These are phyloP conservation scores for Trichoderma atroviride DNA, from an alignment of 2,329 filamentous ascomycete species.

Conservation along the genomic window DNA sequence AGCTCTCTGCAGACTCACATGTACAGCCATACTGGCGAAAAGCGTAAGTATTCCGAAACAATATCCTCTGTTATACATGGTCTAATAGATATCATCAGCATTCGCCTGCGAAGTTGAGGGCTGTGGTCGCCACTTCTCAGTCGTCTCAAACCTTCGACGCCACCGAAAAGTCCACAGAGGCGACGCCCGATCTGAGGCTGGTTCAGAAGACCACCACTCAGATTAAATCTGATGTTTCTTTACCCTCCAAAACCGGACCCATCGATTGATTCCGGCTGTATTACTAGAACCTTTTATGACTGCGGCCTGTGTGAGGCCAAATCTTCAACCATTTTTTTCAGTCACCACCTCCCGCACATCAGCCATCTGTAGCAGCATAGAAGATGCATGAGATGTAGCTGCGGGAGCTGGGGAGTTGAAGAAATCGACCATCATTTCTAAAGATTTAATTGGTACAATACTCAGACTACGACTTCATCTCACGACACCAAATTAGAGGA, in stretches of 20 bases:
- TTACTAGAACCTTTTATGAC: slow-evolving; percentile 17
- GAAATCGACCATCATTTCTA: slow-evolving; percentile 15
- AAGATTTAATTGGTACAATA: slow-evolving; percentile 21
- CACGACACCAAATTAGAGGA: slow-evolving; percentile 28
- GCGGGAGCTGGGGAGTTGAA: not conserved
- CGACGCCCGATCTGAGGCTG: slow-evolving; percentile 64
- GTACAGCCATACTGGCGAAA: slow-evolving; percentile 98
- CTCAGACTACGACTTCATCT: slow-evolving; percentile 25
- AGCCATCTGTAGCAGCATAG: slow-evolving; percentile 25
- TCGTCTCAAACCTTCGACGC: slow-evolving; percentile 90
- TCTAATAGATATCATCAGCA: slow-evolving; percentile 54
- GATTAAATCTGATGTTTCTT: slow-evolving; percentile 46
- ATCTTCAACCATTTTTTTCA: slow-evolving; percentile 1
- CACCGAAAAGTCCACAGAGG: slow-evolving; percentile 92
- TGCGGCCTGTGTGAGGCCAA: slow-evolving; percentile 3
- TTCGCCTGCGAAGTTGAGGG: slow-evolving; percentile 94
- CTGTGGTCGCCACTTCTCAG: slow-evolving; percentile 94
- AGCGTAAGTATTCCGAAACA: slow-evolving; percentile 69
- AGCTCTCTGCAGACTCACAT: slow-evolving; percentile 96
- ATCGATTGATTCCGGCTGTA: slow-evolving; percentile 13
- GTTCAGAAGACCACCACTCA: slow-evolving; percentile 65
- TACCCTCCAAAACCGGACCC: slow-evolving; percentile 8
- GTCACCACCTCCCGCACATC: not conserved
- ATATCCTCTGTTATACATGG: not conserved
- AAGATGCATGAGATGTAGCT: slow-evolving; percentile 24